These are phyloP conservation scores for Skeletonema grethae DNA, from an alignment of 108 stramenopile species.

Conservation along the genomic window DNA sequence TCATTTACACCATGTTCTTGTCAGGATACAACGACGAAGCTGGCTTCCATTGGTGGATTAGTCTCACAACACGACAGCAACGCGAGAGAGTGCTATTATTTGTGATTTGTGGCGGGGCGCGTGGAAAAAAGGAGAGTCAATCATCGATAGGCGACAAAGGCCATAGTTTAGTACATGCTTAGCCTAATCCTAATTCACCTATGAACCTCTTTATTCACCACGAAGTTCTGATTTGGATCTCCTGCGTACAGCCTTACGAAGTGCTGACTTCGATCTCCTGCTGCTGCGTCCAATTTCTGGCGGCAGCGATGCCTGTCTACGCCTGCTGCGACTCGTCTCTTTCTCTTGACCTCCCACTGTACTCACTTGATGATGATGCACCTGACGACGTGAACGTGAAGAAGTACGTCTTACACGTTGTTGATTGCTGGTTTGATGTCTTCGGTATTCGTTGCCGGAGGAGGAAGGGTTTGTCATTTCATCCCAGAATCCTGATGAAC, in stretches of 20 bases:
- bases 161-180: too few relatives aligned
- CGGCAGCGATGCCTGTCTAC: neutral
- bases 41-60: too few relatives aligned
- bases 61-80: too few relatives aligned
- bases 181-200: neutral
- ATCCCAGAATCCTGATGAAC: neutral
- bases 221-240: too few relatives aligned
- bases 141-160: too few relatives aligned
- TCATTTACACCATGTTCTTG: too few relatives aligned
- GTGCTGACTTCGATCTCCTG: neutral
- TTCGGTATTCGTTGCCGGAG: neutral
- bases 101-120: too few relatives aligned
- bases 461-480: neutral
- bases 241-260: neutral
- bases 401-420: neutral
- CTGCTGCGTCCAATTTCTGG: neutral
- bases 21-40: too few relatives aligned
- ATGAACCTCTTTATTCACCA: too few relatives aligned
- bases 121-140: too few relatives aligned
- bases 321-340: neutral
- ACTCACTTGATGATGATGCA: neutral
- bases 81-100: too few relatives aligned
- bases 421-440: neutral
- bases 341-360: neutral
- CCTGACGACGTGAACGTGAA: constrained; percentile 1